Conservation (phyloP, 2,329 filamentous ascomycete genomes). For the Tolypocladium amazonense region DNA sequence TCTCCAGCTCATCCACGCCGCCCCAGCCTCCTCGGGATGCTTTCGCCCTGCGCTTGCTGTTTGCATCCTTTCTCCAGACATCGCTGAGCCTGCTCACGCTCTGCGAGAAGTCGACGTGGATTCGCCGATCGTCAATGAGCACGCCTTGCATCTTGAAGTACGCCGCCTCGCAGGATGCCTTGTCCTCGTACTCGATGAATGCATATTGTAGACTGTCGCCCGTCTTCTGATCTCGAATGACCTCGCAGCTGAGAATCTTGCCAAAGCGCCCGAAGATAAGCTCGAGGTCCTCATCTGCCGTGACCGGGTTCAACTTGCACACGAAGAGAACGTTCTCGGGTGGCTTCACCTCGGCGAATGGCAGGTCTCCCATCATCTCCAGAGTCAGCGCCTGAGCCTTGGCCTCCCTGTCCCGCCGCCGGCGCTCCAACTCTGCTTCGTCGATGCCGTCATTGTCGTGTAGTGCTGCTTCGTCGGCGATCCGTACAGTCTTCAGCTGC, state of each 20-base stretch:
- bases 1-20: slow-evolving; percentile 78
- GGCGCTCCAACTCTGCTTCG: slow-evolving; percentile 69
- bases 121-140: slow-evolving; percentile 90
- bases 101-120: slow-evolving; percentile 98
- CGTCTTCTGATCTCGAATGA: slow-evolving; percentile 87
- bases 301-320: slow-evolving; percentile 96
- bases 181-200: slow-evolving; percentile 93
- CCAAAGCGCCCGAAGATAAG: slow-evolving; percentile 96
- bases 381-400: slow-evolving; percentile 88
- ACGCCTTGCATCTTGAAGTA: slow-evolving; percentile 99
- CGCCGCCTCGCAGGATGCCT: slow-evolving; percentile 84
- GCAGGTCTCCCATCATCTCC: slow-evolving; percentile 95
- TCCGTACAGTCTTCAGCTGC: slow-evolving; percentile 83
- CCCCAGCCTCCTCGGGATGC: slow-evolving; percentile 69
- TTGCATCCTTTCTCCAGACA: slow-evolving; percentile 77
- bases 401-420: slow-evolving; percentile 79
- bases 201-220: slow-evolving; percentile 95
- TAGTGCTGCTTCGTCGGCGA: slow-evolving; percentile 78
- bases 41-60: slow-evolving; percentile 59
- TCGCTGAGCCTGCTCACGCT: slow-evolving; percentile 83
- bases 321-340: slow-evolving; percentile 97
- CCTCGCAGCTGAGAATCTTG: slow-evolving; percentile 88
- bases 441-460: slow-evolving; percentile 61
- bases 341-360: slow-evolving; percentile 93
- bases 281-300: slow-evolving; percentile 85